Evolutionary conservation across 371 early-diverging fungal species (phyloP).

Genomic region (Actinomortierella wolfii): DNA sequence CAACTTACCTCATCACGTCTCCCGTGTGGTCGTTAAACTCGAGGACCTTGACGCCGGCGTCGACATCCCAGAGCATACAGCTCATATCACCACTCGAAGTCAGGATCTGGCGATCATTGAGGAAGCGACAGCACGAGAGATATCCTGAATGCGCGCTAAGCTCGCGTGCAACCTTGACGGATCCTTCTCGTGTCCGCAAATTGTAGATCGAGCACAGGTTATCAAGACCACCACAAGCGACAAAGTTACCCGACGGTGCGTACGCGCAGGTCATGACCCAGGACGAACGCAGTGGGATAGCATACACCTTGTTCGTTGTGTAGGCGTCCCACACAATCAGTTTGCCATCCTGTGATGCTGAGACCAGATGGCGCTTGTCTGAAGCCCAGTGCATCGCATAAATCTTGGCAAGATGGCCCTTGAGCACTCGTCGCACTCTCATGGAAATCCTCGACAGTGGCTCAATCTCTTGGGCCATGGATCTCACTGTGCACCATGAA

Average conservation of each 20-base stretch:
- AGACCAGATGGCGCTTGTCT: conserved; percentile 93
- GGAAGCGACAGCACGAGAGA: conserved; percentile 95
- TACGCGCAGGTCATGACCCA: conserved; percentile 99
- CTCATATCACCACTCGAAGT: conserved; percentile 97
- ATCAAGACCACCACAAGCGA: conserved; percentile 99
- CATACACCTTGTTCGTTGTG: conserved; percentile 96
- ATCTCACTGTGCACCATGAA: conserved; percentile 44
- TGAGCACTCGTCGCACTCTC: conserved; percentile 94
- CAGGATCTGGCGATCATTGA: conserved; percentile 92
- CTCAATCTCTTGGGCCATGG: conserved; percentile 65
- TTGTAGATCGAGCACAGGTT: conserved; percentile 98
- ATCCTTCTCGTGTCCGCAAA: conserved; percentile 87
- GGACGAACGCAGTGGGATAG: conserved; percentile 95
- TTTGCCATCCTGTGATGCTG: conserved; percentile 99
- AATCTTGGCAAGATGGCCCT: conserved; percentile 98
- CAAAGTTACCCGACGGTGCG: conserved; percentile 95
- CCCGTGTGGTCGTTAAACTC: conserved; percentile 98
- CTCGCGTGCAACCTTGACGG: conserved; percentile 92
- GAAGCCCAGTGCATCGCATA: conserved; percentile 99
- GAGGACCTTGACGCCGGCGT: conserved; percentile 90
- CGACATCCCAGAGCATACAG: conserved; percentile 99
- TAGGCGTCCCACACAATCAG: conserved; percentile 98
- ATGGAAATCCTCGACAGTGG: conserved; percentile 88
- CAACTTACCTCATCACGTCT: conserved; percentile 93
- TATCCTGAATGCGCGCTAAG: conserved; percentile 95